Evolutionary conservation across 2,329 filamentous ascomycete species (phyloP), one percentile per base, ranked within the genome.

Genomic region (Ascomycota sp.): DNA sequence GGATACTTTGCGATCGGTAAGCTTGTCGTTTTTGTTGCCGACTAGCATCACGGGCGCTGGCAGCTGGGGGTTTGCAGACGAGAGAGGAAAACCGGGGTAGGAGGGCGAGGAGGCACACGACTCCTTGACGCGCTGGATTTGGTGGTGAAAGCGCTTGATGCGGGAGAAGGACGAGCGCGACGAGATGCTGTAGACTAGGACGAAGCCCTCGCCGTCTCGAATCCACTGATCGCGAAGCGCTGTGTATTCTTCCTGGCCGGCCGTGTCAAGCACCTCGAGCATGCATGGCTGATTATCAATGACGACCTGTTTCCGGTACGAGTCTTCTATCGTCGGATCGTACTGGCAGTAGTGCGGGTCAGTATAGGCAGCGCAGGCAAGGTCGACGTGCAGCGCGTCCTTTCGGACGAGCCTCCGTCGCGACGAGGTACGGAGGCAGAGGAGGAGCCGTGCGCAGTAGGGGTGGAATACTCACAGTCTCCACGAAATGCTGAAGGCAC

Each of bases 191-290:
- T 95, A 95, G 47, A 95, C 83, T 31, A 98, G 74, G 48, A 98
- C 62, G 59, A 98, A 98, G 31, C 89, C 89, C 59, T 98, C 89
- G 51, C 89, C 89, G 17, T 86, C 95, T 47, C 89, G 76, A 86
- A 98, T 98, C 68, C 95, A 98, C 61, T 95, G 89, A 63, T 98
- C 89, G 51, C 89, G 71, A 89, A 98, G 95, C 31, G 89, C 89
- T 33, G 85, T 93, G 64, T 95, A 98, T 61, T 98, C 89, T 59
- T 98, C 89, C 57, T 98, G 89, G 35, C 89, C 89, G 38, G 89
- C 89, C 32, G 89, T 98, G 57, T 98, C 89, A 52, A 94, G 69
- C 28, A 93, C 83, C 55, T 95, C 86, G 45, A 94, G 72, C 85
- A 94, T 94, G 61, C 85, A 94, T 27, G 85, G 83, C 53, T 92